These are phyloP conservation scores for Setaria viridis DNA, from an alignment of 202 grass and related monocot species.

Conservation along the genomic window DNA sequence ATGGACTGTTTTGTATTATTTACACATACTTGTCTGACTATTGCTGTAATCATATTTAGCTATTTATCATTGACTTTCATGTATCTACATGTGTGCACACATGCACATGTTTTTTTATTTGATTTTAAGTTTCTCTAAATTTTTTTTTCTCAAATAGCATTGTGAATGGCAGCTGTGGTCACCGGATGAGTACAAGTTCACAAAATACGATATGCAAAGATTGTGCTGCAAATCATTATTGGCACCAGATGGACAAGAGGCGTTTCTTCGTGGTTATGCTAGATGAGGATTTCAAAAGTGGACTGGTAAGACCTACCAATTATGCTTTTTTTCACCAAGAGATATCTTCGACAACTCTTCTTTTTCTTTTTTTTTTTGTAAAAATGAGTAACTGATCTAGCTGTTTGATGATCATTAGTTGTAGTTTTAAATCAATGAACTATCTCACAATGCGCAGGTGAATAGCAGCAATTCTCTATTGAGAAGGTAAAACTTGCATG, in stretches of 20 bases:
- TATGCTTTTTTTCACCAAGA: background rate
- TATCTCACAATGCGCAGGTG: background rate
- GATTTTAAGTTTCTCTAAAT: background rate
- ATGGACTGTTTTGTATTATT: background rate
- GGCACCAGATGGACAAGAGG: conserved; percentile 6
- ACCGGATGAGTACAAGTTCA: conserved; percentile 6
- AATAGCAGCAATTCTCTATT: background rate
- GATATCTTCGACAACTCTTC: background rate
- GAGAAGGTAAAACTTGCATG: background rate
- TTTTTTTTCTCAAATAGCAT: background rate
- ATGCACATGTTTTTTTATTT: background rate
- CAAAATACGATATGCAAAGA: conserved; percentile 17
- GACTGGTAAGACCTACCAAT: conserved; percentile 9
- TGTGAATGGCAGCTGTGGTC: background rate
- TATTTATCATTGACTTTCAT: background rate
- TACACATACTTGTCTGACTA: background rate
- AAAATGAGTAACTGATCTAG: background rate
- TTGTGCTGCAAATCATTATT: conserved; percentile 27
- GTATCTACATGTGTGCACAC: background rate
- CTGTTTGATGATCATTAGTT: background rate
- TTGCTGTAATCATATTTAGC: background rate
- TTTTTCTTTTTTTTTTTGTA: background rate
- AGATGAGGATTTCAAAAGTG: conserved; percentile 8
- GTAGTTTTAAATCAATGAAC: background rate
- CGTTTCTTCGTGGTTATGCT: conserved; percentile 28